Percentiles rank a stretch among this genome's conserved stretches.
Evolutionary conservation across 371 early-diverging fungal species (phyloP).

Genomic region (Syncephalastrum contaminatum): DNA sequence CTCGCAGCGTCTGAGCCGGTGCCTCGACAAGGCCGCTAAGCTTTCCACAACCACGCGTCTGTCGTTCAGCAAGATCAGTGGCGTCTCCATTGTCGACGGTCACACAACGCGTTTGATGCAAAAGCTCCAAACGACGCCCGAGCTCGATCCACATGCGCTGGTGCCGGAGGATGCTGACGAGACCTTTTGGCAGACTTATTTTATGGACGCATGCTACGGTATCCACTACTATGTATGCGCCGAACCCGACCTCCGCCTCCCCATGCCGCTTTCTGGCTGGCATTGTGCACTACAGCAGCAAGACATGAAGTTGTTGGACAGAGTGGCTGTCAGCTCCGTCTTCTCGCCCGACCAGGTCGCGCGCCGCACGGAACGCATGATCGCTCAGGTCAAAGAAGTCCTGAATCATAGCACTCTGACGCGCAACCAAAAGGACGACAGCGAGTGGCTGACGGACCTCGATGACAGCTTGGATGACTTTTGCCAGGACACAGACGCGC

Average conservation of each 20-base stretch:
- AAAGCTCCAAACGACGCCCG: constrained; percentile 6
- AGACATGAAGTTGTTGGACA: constrained; percentile 19
- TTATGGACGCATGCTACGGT: constrained; percentile 46
- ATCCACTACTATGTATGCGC: constrained; percentile 45
- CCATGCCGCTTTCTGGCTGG: constrained; percentile 40
- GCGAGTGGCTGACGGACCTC: constrained; percentile 45
- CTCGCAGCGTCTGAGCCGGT: constrained; percentile 37
- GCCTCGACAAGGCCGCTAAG: constrained; percentile 41
- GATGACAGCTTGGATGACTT: constrained; percentile 50
- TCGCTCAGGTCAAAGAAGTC: constrained; percentile 28
- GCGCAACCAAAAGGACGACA: constrained; percentile 24
- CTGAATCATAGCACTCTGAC: constrained; percentile 16
- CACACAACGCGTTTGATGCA: background rate
- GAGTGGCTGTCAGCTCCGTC: constrained; percentile 37
- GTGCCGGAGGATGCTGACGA: constrained; percentile 35
- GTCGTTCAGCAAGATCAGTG: constrained; percentile 12
- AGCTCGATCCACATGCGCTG: constrained; percentile 27
- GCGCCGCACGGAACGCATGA: constrained; percentile 41
- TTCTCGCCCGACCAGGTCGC: constrained; percentile 35
- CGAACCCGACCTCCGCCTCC: constrained; percentile 31
- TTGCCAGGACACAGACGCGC: constrained; percentile 35
- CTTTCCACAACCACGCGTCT: constrained; percentile 10
- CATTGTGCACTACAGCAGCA: constrained; percentile 27
- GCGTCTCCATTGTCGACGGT: constrained; percentile 3
- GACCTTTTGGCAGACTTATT: constrained; percentile 44